phyloP scores from a whole-genome alignment of 2,329 filamentous ascomycete genomes.

The Calonectria pseudoturangicola region DNA sequence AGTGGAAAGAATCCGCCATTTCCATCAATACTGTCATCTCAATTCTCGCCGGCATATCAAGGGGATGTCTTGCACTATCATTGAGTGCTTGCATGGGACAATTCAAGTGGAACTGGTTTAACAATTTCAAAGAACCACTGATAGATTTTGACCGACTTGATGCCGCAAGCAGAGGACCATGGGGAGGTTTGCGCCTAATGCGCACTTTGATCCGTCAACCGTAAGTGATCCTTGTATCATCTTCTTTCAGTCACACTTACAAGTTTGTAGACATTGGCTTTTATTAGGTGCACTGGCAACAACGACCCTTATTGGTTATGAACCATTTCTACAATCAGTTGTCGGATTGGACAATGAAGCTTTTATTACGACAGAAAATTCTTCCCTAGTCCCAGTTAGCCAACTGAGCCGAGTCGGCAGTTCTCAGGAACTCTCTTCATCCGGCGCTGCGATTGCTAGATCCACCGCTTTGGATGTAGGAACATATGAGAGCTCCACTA shows the following conservation, averaged over 20 bases:
- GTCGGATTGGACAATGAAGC: constrained; percentile 12
- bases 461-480: neutral
- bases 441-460: neutral
- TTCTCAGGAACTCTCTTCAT: neutral
- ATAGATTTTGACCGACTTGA: constrained; percentile 46
- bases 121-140: neutral
- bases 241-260: neutral
- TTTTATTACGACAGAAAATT: neutral
- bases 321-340: constrained; percentile 31
- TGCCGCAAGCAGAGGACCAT: constrained; percentile 42
- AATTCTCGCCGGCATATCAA: neutral
- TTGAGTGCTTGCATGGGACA: neutral
- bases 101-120: constrained; percentile 45
- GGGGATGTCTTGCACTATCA: neutral
- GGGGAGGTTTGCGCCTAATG: constrained; percentile 37
- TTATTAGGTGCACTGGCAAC: constrained; percentile 26
- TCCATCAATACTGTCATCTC: neutral
- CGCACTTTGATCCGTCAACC: constrained; percentile 10
- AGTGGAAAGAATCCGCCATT: neutral
- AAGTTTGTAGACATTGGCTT: neutral
- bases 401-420: neutral
- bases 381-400: neutral
- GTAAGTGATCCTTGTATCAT: neutral
- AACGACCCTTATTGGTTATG: constrained; percentile 31
- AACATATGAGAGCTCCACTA: neutral